Percentiles rank a stretch among this genome's conserved stretches.
Evolutionary conservation across 805 yeast genomes (phyloP).

Genomic region (Wickerhamomyces chambardii): DNA sequence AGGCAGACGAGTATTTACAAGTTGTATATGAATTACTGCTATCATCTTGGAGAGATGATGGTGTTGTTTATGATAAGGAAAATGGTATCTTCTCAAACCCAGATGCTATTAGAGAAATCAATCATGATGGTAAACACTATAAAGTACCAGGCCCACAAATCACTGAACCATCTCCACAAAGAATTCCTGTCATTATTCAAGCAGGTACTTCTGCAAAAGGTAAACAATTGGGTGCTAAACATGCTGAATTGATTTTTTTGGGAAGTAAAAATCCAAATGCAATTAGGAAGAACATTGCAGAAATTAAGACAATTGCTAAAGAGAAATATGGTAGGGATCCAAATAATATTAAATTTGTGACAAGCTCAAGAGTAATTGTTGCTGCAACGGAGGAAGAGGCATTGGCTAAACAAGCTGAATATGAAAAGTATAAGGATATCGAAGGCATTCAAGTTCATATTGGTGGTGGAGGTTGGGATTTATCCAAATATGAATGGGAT

Average conservation of each 20-base stretch:
- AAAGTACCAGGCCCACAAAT: constrained; percentile 31
- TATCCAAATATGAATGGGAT: constrained; percentile 21
- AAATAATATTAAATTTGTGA: constrained; percentile 28
- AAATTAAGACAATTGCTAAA: constrained; percentile 21
- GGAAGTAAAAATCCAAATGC: constrained; percentile 23
- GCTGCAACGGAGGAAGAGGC: constrained; percentile 32
- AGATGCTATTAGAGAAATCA: constrained; percentile 24
- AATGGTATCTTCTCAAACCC: constrained; percentile 26
- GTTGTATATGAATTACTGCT: constrained; percentile 28
- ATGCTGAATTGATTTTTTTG: constrained; percentile 31
- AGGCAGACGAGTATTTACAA: constrained; percentile 31
- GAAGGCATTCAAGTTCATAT: constrained; percentile 30
- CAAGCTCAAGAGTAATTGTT: constrained; percentile 23
- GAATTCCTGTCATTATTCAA: constrained; percentile 32
- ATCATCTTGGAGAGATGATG: constrained; percentile 33
- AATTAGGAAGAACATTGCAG: constrained; percentile 20
- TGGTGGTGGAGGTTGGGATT: constrained; percentile 30
- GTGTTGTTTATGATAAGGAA: constrained; percentile 13
- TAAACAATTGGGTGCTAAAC: constrained; percentile 28
- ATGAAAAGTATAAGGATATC: constrained; percentile 17
- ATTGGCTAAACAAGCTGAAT: constrained; percentile 21
- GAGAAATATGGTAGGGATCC: constrained; percentile 24
- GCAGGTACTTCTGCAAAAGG: constrained; percentile 32
- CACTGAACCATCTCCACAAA: constrained; percentile 31
- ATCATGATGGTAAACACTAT: constrained; percentile 27